Base-by-base conservation (phyloP, 768 basidiomycete species). In the Chalciporus chontae region DNA sequence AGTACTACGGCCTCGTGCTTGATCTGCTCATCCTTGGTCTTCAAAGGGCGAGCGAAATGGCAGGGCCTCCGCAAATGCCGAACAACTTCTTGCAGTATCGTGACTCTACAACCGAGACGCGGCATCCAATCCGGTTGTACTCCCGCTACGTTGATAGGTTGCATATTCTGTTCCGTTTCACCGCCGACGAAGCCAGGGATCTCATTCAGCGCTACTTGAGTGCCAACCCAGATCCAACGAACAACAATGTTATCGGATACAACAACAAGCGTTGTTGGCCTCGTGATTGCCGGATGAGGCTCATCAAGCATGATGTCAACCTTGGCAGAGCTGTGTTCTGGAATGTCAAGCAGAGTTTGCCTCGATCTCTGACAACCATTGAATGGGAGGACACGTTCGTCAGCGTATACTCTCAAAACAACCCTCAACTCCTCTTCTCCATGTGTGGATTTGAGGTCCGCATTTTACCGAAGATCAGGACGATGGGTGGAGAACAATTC, bases 191-290 rank as follows among this genome's bases (percentile, higher is more conserved):
- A 65, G 86, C 95, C 11, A 80, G 96, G 40, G 96, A 99, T 66
- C 83, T 99, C 48, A 99, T 99, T 55, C 96, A 99, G 68, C 85
- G 96, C 15, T 99, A 98, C 68, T 82, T 99, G 45, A 91, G 88
- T 45, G 95, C 94, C 18, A 94, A 97, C 63, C 96, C 96, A 4
- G 96, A 99, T 70, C 95, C 96, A 3, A 98, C 90, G 10, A 97
- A 97, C 71, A 96, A 97, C 73, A 98, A 98, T 62, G 90, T 98
- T 55, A 95, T 97, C 55, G 96, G 95, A 1, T 99, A 97, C 71
- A 97, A 97, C 74, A 98, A 97, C 77, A 96, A 95, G 71, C 86
- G 93, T 43, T 98, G 96, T 73, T 99, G 96, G 96, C 96, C 96
- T 32, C 81, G 94, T 57, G 96, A 99, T 71, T 99, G 96, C 69